Conservation (phyloP, 768 basidiomycete species). For the Pisolithus tinctorius region DNA sequence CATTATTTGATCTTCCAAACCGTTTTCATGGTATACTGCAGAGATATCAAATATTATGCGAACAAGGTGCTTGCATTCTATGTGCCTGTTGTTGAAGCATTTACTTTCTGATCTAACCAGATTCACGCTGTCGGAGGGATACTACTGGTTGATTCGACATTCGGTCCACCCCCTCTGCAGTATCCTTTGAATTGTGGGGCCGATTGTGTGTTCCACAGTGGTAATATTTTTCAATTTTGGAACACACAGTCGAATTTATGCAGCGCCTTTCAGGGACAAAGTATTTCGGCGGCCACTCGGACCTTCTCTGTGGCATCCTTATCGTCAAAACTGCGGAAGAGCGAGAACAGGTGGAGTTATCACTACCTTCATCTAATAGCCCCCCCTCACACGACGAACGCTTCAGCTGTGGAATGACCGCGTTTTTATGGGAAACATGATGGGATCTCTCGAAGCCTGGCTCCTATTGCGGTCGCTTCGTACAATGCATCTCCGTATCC, state of each 20-base stretch:
- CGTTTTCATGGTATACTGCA: slow-evolving; percentile 20
- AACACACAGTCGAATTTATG: slow-evolving; percentile 35
- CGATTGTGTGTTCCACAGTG: slow-evolving; percentile 40
- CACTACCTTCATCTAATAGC: not conserved
- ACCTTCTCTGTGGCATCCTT: slow-evolving; percentile 72
- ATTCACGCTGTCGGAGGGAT: slow-evolving; percentile 69
- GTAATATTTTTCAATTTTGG: slow-evolving; percentile 18
- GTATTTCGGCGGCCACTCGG: slow-evolving; percentile 85
- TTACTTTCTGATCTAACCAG: slow-evolving; percentile 24
- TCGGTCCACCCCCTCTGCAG: slow-evolving; percentile 83
- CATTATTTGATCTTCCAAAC: not conserved
- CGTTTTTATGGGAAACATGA: slow-evolving; percentile 52
- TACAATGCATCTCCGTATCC: slow-evolving; percentile 74
- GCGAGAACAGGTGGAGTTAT: slow-evolving; percentile 48
- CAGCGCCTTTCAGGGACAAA: slow-evolving; percentile 51
- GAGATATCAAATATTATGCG: slow-evolving; percentile 75
- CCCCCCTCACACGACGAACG: not conserved
- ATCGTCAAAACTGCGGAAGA: slow-evolving; percentile 60
- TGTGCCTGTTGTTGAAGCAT: not conserved
- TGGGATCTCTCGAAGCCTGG: slow-evolving; percentile 82
- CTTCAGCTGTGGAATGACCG: slow-evolving; percentile 60
- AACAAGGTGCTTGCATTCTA: slow-evolving; percentile 47
- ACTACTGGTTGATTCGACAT: slow-evolving; percentile 76
- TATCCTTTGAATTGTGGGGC: slow-evolving; percentile 85
- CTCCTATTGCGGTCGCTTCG: slow-evolving; percentile 77